Base-by-base conservation (phyloP, 192 early-diverging fungal genomes). In the Haplosporangium gracile region DNA sequence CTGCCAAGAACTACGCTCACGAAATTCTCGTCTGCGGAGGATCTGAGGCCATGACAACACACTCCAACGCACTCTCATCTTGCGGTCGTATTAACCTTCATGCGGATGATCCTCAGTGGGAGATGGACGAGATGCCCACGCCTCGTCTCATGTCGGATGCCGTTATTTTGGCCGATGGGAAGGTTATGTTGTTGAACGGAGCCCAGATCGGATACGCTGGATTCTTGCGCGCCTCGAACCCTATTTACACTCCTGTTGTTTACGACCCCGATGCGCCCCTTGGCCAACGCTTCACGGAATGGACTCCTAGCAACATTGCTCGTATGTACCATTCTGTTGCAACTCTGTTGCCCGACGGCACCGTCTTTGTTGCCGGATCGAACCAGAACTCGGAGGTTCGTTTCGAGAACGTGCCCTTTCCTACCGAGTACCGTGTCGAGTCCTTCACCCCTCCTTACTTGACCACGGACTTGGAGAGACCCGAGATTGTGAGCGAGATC, bases 271-370 rank as follows among this genome's bases (percentile, higher is more conserved):
- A 60, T 7, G 75, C 82, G n/a, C 83, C 88, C 0, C 57, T 87
- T 38, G 88, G 90, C 1, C 29, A 88, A 40, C 88, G 93, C 40
- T 89, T 88, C 40, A 87, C 78, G 29, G 82, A 82, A 10, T 75
- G 92, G 51, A 85, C 78, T 13, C 77, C 89, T 38, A 90, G 90
- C n/a, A 88, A 91, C 65, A 92, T 94, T 87, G 88, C 92, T 2
- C 77, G 93, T 29, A 89, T 94, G 89, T 94, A 94, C 77, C 93
- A 94, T 77, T 93, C 92, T 3, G 89, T 90, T n/a, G 90, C 90
- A 7, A 76, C 87, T 2, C 80, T 79, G 20, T 60, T 93, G 40
- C 90, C 90, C 10, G 93, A 93, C 73, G 93, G 92, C 24, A 82
- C 90, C 24, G 89, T 94, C 49, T 87, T 91, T 80, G 90, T 94